Percentiles rank a stretch among this genome's conserved stretches.
phyloP scores from a whole-genome alignment of 2,329 filamentous ascomycete genomes.

The Sclerotinia subarctica region DNA sequence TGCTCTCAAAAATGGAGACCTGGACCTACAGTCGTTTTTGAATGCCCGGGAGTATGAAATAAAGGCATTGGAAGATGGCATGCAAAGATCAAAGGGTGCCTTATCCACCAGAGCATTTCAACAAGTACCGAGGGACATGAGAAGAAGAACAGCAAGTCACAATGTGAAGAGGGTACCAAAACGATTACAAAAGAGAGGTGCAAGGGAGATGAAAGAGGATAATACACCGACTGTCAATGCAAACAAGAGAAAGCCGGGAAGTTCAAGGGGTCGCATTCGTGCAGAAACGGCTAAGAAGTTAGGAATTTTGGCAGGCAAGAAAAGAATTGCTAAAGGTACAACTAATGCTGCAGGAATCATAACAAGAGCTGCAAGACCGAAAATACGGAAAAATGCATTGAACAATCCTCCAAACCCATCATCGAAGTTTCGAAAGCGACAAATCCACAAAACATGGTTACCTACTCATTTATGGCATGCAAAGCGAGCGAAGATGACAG shows the following conservation, averaged over 20 bases:
- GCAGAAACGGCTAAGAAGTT: slow-evolving; percentile 74
- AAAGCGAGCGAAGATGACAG: slow-evolving; percentile 86
- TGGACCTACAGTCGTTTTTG: slow-evolving; percentile 83
- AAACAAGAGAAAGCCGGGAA: slow-evolving; percentile 58
- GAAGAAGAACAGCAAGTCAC: slow-evolving; percentile 87
- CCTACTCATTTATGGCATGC: slow-evolving; percentile 94
- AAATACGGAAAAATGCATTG: slow-evolving; percentile 67
- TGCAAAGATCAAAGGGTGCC: slow-evolving; percentile 66
- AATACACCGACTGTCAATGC: slow-evolving; percentile 80
- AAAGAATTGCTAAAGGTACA: slow-evolving; percentile 45
- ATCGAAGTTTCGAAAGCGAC: slow-evolving; percentile 77
- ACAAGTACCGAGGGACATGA: slow-evolving; percentile 77
- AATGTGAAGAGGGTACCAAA: slow-evolving; percentile 88
- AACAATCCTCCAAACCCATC: slow-evolving; percentile 61
- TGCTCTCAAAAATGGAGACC: slow-evolving; percentile 62
- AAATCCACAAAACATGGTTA: slow-evolving; percentile 86
- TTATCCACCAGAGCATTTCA: slow-evolving; percentile 78
- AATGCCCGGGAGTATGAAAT: slow-evolving; percentile 88
- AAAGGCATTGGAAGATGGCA: slow-evolving; percentile 75
- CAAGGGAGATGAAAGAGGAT: slow-evolving; percentile 76
- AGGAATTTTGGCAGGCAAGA: slow-evolving; percentile 58
- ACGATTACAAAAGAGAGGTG: slow-evolving; percentile 66
- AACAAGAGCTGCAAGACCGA: slow-evolving; percentile 53
- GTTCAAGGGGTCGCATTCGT: slow-evolving; percentile 58
- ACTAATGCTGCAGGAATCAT: slow-evolving; percentile 35